A percentile compares a stretch with the other conserved stretches of the same genome.
phyloP scores from a whole-genome alignment of 768 basidiomycete genomes.

The Russula sp. region DNA sequence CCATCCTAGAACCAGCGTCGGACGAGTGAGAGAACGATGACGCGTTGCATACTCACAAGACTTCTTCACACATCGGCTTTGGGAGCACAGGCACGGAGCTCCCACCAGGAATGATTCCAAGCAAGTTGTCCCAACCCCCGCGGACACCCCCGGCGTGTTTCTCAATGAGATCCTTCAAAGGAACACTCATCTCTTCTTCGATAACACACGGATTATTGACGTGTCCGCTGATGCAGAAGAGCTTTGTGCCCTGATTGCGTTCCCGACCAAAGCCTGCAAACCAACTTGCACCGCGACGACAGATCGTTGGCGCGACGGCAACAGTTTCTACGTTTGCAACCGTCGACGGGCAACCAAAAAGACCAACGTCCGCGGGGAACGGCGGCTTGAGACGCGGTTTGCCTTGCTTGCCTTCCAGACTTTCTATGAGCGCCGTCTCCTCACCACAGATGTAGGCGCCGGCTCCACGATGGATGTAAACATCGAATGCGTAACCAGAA shows the following conservation, averaged over 20 bases:
- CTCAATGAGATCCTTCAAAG: slow-evolving; percentile 88
- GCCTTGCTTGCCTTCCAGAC: slow-evolving; percentile 95
- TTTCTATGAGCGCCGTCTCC: slow-evolving; percentile 97
- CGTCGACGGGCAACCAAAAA: slow-evolving; percentile 96
- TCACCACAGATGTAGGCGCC: slow-evolving; percentile 99
- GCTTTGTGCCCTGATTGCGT: slow-evolving; percentile 94
- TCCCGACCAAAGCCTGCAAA: slow-evolving; percentile 90
- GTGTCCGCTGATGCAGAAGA: slow-evolving; percentile 95
- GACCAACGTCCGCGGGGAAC: slow-evolving; percentile 96
- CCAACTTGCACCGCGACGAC: slow-evolving; percentile 84
- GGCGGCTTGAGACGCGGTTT: slow-evolving; percentile 98
- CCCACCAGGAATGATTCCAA: slow-evolving; percentile 96
- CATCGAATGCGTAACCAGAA: slow-evolving; percentile 92
- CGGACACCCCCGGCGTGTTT: slow-evolving; percentile 94
- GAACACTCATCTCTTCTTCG: slow-evolving; percentile 99
- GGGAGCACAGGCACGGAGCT: slow-evolving; percentile 93
- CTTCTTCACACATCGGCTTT: slow-evolving; percentile 76
- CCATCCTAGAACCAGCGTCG: slow-evolving; percentile 63
- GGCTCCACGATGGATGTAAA: slow-evolving; percentile 97
- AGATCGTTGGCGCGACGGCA: slow-evolving; percentile 95
- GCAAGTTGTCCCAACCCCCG: slow-evolving; percentile 95
- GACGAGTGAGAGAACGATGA: background rate
- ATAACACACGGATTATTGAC: slow-evolving; percentile 98
- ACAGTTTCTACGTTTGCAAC: slow-evolving; percentile 99
- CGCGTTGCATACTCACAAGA: slow-evolving; percentile 60